A percentile compares a stretch with the other conserved stretches of the same genome.
phyloP scores from a whole-genome alignment of 345 rosid genomes.

The Lepidium africanum region DNA sequence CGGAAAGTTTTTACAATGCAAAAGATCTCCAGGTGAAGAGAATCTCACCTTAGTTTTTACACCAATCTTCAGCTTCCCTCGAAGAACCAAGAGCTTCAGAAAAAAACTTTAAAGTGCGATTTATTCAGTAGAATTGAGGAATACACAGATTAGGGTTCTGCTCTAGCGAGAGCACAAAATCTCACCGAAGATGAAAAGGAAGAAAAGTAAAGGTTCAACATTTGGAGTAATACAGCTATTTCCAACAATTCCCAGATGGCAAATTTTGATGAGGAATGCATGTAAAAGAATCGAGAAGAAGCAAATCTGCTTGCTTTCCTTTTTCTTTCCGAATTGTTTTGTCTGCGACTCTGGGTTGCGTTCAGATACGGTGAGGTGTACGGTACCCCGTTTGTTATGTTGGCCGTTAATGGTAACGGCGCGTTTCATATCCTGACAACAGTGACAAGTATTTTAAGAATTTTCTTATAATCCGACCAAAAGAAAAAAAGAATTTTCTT shows the following conservation, averaged over 20 bases:
- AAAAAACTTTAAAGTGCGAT: not conserved
- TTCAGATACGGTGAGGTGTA: conserved; percentile 47
- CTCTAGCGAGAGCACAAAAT: not conserved
- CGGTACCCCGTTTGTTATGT: not conserved
- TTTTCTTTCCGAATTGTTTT: not conserved
- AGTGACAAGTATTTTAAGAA: not conserved
- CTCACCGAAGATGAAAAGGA: not conserved
- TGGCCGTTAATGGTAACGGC: conserved; percentile 30
- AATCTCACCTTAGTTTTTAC: conserved; percentile 12
- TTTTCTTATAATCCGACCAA: not conserved
- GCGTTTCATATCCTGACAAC: no score
- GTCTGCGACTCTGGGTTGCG: conserved; percentile 33
- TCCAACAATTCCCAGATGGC: not conserved
- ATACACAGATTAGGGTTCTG: conserved; percentile 10
- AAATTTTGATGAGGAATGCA: not conserved
- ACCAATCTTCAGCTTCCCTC: not conserved
- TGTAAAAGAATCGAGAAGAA: conserved; percentile 13
- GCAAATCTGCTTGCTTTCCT: conserved; percentile 20
- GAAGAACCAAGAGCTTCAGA: not conserved
- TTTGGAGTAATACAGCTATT: not conserved
- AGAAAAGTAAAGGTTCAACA: not conserved
- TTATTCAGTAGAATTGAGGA: not conserved
- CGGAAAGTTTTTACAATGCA: not conserved
- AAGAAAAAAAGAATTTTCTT: no score
- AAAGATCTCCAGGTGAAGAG: not conserved